These are phyloP conservation scores for Termitomyces sp. DNA, from an alignment of 768 basidiomycete genomes.

Conservation along the genomic window DNA sequence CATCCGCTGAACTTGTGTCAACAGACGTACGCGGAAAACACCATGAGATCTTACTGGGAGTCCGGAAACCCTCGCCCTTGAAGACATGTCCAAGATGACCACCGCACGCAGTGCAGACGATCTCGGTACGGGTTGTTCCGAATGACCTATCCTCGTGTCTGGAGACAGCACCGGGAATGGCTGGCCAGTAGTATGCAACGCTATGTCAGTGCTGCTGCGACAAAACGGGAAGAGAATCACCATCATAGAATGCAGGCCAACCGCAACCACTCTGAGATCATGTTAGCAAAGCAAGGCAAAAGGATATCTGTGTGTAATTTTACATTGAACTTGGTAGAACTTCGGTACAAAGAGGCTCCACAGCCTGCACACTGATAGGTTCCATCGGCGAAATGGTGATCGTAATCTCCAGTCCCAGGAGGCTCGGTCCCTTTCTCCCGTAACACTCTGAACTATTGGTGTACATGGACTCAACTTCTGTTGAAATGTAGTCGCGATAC, in stretches of 20 bases:
- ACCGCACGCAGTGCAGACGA: conserved; percentile 85
- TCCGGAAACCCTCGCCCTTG: conserved; percentile 81
- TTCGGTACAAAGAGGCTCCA: conserved; percentile 80
- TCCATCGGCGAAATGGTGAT: conserved; percentile 61
- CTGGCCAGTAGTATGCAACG: conserved; percentile 30
- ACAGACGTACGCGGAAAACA: background rate
- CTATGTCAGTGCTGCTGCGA: background rate
- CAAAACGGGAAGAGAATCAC: conserved; percentile 28
- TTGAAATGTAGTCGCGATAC: background rate
- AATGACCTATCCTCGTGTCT: conserved; percentile 67
- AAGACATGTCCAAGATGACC: conserved; percentile 96
- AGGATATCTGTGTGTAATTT: conserved; percentile 13
- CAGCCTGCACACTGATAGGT: conserved; percentile 80
- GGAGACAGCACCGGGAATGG: conserved; percentile 84
- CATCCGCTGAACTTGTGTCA: conserved; percentile 48
- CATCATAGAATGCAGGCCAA: conserved; percentile 98
- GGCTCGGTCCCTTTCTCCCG: conserved; percentile 85
- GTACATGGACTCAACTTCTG: background rate
- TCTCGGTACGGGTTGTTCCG: conserved; percentile 76
- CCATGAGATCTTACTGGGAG: conserved; percentile 55
- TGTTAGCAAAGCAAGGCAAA: background rate
- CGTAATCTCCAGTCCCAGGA: conserved; percentile 74
- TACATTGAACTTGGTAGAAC: conserved; percentile 80
- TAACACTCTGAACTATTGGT: conserved; percentile 71
- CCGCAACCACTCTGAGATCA: conserved; percentile 72